phyloP scores from a whole-genome alignment of 2,329 filamentous ascomycete species.

The Cryoendolithus antarcticus region DNA sequence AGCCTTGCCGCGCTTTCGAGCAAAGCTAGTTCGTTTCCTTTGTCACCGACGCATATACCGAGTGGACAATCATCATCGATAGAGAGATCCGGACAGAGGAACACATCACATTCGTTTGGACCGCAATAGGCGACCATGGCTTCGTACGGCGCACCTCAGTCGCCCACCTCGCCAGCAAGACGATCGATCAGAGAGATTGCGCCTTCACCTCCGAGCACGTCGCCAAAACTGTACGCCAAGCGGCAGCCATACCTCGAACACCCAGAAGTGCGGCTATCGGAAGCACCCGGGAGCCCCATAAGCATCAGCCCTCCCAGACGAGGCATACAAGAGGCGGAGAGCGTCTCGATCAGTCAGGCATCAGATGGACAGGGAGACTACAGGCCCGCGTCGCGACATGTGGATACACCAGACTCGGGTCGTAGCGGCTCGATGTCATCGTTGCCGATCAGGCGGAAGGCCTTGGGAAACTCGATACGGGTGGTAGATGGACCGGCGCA shows the following conservation, averaged over 20 bases:
- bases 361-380: conserved; percentile 1
- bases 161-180: not conserved
- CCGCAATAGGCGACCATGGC: too few relatives aligned
- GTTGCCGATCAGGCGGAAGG: conserved; percentile 11
- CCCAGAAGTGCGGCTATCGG: conserved; percentile 20
- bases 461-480: conserved; percentile 1
- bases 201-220: conserved; percentile 3
- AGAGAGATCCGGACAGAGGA: too few relatives aligned
- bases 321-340: conserved; percentile 17
- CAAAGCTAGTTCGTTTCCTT: too few relatives aligned
- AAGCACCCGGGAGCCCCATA: conserved; percentile 21
- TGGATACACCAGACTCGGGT: conserved; percentile 14
- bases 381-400: conserved; percentile 8
- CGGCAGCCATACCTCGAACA: conserved; percentile 2
- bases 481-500: conserved; percentile 5
- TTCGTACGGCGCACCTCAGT: too few relatives aligned
- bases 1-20: too few relatives aligned
- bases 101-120: too few relatives aligned
- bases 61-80: too few relatives aligned
- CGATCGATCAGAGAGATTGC: conserved; percentile 4
- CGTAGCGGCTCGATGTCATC: conserved; percentile 8
- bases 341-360: conserved; percentile 14
- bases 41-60: too few relatives aligned
- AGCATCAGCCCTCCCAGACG: conserved; percentile 20
- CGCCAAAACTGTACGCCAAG: conserved; percentile 4